phyloP scores from a whole-genome alignment of 345 rosid genomes.

The Heritiera littoralis region DNA sequence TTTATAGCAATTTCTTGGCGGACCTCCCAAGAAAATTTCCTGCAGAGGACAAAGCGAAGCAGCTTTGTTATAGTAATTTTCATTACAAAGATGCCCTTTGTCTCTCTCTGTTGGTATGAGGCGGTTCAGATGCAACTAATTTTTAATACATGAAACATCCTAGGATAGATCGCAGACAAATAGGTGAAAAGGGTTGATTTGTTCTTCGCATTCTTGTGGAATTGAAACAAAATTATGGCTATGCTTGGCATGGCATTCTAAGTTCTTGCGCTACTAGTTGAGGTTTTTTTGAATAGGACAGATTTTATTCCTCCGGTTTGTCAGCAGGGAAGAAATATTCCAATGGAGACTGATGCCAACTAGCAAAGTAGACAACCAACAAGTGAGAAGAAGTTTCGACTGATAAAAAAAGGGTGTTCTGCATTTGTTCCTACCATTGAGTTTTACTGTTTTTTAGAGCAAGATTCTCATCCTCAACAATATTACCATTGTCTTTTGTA shows the following conservation, averaged over 20 bases:
- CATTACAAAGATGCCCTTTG: not conserved
- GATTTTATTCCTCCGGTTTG: not conserved
- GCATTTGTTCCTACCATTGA: too few species aligned
- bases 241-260: not conserved
- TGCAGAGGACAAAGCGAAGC: not conserved
- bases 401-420: not conserved
- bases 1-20: conserved; percentile 12
- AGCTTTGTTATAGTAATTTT: conserved; percentile 14
- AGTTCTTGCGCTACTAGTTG: too few species aligned
- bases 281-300: not conserved
- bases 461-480: too few species aligned
- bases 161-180: too few species aligned
- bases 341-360: not conserved
- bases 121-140: not conserved
- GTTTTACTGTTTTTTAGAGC: too few species aligned
- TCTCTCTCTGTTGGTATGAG: not conserved
- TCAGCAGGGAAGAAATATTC: not conserved
- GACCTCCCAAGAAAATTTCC: not conserved
- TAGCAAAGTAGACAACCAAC: not conserved
- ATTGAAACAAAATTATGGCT: not conserved
- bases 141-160: not conserved
- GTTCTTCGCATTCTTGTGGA: not conserved
- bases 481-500: too few species aligned
- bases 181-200: not conserved
- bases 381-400: not conserved